Percentiles rank a stretch among this genome's conserved stretches.
These are phyloP conservation scores for Priceomyces haplophilus DNA, from an alignment of 805 yeast species.

Conservation along the genomic window DNA sequence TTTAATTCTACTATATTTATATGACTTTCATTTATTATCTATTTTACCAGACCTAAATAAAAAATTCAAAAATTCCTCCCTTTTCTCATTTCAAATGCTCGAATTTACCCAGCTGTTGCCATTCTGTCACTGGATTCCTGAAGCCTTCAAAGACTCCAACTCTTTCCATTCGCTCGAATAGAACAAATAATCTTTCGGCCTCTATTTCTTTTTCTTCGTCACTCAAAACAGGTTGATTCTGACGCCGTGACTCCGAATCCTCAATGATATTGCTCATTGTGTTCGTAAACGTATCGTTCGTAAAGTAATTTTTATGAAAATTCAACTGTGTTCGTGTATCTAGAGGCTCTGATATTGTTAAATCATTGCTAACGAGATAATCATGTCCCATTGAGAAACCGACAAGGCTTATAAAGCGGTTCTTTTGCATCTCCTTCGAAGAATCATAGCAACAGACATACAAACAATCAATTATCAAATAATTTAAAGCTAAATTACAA, in stretches of 20 bases:
- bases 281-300: slow-evolving; percentile 1
- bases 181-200: slow-evolving; percentile 41
- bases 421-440: slow-evolving; percentile 10
- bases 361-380: slow-evolving; percentile 13
- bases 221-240: slow-evolving; percentile 25
- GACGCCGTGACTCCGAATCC: not conserved
- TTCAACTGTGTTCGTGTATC: slow-evolving; percentile 15
- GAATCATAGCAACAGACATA: slow-evolving; percentile 15
- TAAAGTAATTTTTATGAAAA: slow-evolving; percentile 9
- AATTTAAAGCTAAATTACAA: slow-evolving; percentile 5
- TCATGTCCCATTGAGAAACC: slow-evolving; percentile 17
- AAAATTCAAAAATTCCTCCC: not conserved
- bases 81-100: slow-evolving; percentile 14
- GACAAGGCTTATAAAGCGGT: slow-evolving; percentile 17
- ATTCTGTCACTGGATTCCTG: slow-evolving; percentile 38
- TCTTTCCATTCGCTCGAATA: slow-evolving; percentile 40
- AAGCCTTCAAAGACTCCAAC: slow-evolving; percentile 33
- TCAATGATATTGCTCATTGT: slow-evolving; percentile 1
- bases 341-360: slow-evolving; percentile 13
- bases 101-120: slow-evolving; percentile 33
- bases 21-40: not conserved
- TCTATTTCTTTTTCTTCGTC: slow-evolving; percentile 43
- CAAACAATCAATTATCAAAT: slow-evolving; percentile 13
- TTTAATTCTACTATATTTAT: slow-evolving; percentile 3
- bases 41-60: too few relatives aligned